A percentile compares a stretch with the other conserved stretches of the same genome.
Conservation (phyloP, 179 eudicot species). For the Spergularia azorica region DNA sequence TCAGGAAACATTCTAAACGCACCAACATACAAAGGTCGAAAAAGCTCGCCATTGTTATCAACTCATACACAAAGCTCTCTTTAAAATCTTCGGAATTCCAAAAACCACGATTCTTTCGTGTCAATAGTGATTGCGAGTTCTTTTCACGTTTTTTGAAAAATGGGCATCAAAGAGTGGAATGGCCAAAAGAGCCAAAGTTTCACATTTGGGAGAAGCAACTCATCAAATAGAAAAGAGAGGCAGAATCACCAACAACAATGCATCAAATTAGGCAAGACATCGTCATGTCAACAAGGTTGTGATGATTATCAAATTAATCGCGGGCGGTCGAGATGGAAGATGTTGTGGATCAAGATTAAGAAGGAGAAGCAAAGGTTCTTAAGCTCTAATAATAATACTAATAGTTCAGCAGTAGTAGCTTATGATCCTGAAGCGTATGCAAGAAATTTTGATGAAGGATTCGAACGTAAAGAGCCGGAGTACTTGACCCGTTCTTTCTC, state of each 20-base stretch:
- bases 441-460: constrained; percentile 61
- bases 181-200: constrained; percentile 34
- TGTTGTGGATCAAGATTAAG: constrained; percentile 48
- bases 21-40: neutral
- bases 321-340: constrained; percentile 39
- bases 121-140: neutral
- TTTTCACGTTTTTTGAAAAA: neutral
- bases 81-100: neutral
- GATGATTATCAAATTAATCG: neutral
- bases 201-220: constrained; percentile 37
- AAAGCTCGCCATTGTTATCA: constrained; percentile 5
- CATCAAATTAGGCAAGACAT: constrained; percentile 31
- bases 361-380: constrained; percentile 36
- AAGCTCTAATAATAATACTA: constrained; percentile 14
- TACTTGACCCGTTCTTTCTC: constrained; percentile 58
- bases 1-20: neutral
- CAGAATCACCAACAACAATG: constrained; percentile 24
- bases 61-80: neutral
- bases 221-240: constrained; percentile 26
- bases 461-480: constrained; percentile 43
- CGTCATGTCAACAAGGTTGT: neutral
- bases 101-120: neutral
- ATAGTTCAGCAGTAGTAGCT: constrained; percentile 11
- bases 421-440: constrained; percentile 54
- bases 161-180: constrained; percentile 39